Evolutionary conservation across 352 stramenopile genomes (phyloP).

Genomic region (Globisporangium emineosum): DNA sequence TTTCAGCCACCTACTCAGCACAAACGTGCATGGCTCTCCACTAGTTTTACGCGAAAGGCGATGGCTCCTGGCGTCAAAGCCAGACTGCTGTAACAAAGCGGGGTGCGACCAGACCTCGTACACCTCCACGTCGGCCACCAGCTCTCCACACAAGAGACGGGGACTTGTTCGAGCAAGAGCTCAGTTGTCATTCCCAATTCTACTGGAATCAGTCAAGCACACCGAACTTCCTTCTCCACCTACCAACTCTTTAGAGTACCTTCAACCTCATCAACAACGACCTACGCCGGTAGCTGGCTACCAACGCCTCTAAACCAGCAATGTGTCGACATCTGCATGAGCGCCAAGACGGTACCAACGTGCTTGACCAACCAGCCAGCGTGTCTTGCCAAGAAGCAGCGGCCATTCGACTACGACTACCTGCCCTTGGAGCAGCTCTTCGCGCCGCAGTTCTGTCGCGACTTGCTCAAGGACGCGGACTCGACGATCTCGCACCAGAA

Average conservation of each 20-base stretch:
- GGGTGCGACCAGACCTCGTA: neutral
- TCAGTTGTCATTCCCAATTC: neutral
- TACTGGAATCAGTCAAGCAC: too few relatives aligned
- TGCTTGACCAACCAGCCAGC: too few relatives aligned
- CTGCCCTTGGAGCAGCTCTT: constrained; percentile 76
- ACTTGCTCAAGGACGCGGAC: constrained; percentile 63
- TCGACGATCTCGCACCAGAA: constrained; percentile 72
- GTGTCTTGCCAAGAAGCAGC: constrained; percentile 62
- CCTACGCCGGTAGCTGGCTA: constrained; percentile 59
- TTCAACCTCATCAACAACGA: too few relatives aligned
- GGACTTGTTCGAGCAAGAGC: neutral
- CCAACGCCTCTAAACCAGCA: constrained; percentile 32
- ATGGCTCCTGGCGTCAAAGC: neutral
- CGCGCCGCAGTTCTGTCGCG: constrained; percentile 76
- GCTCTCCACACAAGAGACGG: neutral
- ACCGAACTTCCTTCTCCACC: too few relatives aligned
- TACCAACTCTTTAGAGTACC: too few relatives aligned
- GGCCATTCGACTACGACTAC: constrained; percentile 71
- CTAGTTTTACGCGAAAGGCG: neutral
- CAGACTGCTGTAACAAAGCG: neutral
- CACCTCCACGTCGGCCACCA: neutral
- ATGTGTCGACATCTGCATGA: constrained; percentile 71
- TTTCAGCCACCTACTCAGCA: neutral
- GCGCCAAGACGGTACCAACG: constrained; percentile 42
- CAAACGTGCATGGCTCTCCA: neutral